Conservation (phyloP, 768 basidiomycete species). For the Dacryopinax primogenitus region DNA sequence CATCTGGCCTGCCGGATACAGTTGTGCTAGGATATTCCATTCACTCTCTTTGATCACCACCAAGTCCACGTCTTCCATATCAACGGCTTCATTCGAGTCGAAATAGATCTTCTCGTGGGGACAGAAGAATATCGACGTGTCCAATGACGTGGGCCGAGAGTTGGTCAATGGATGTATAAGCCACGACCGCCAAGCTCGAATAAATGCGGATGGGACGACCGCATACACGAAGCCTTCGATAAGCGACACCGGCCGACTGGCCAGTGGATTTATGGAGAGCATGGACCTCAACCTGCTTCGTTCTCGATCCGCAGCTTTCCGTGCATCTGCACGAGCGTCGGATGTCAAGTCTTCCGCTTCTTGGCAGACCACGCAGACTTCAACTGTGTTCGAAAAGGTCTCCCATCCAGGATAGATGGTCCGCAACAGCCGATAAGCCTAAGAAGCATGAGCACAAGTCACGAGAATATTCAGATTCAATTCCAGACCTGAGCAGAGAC, state of each 20-base stretch:
- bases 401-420: slow-evolving; percentile 53
- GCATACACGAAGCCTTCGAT: slow-evolving; percentile 43
- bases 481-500: slow-evolving; percentile 47
- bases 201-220: slow-evolving; percentile 47
- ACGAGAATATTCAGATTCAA: no score
- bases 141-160: slow-evolving; percentile 46
- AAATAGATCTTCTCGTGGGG: slow-evolving; percentile 48
- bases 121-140: slow-evolving; percentile 55
- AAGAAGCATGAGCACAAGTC: slow-evolving; percentile 3
- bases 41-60: slow-evolving; percentile 45
- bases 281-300: slow-evolving; percentile 22
- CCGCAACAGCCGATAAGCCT: slow-evolving; percentile 49
- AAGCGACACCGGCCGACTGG: slow-evolving; percentile 33
- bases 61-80: neutral
- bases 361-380: slow-evolving; percentile 54
- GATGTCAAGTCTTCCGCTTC: slow-evolving; percentile 40
- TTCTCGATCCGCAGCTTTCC: slow-evolving; percentile 62
- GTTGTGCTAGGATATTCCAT: slow-evolving; percentile 46
- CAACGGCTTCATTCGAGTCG: slow-evolving; percentile 41
- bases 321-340: slow-evolving; percentile 48
- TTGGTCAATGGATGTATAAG: slow-evolving; percentile 41
- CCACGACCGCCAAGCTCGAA: slow-evolving; percentile 62
- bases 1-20: slow-evolving; percentile 30
- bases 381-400: slow-evolving; percentile 38
- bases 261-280: slow-evolving; percentile 34